Evolutionary conservation across 371 early-diverging fungal genomes (phyloP).

Genomic region (Mortierella sp.): DNA sequence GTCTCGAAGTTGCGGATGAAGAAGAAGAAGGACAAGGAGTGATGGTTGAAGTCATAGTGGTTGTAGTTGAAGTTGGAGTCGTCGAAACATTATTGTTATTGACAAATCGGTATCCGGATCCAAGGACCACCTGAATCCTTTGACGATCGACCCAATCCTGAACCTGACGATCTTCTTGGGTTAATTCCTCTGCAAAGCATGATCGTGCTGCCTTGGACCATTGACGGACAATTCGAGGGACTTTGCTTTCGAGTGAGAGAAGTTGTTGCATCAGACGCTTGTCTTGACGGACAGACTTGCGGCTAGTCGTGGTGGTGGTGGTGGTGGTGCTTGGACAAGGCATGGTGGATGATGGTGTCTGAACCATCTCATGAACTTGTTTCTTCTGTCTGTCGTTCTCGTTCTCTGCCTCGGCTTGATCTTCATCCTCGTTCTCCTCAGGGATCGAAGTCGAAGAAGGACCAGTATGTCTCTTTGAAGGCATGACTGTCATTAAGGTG

Average conservation of each 20-base stretch:
- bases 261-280: conserved; percentile 49
- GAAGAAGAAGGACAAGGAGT: not conserved
- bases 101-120: conserved; percentile 15
- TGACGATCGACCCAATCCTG: conserved; percentile 50
- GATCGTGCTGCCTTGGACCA: conserved; percentile 39
- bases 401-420: not conserved
- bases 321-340: not conserved
- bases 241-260: conserved; percentile 47
- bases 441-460: conserved; percentile 34
- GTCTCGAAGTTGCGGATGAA: not conserved
- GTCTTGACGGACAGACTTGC: conserved; percentile 17
- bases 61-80: not conserved
- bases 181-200: conserved; percentile 43
- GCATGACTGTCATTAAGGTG: too few species aligned
- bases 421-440: conserved; percentile 39
- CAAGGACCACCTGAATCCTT: conserved; percentile 41
- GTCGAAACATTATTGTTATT: not conserved
- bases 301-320: not conserved
- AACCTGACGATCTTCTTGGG: conserved; percentile 33
- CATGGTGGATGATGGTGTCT: not conserved
- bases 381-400: not conserved
- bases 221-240: conserved; percentile 41
- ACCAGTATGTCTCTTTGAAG: too few species aligned
- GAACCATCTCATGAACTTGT: not conserved
- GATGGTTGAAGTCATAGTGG: not conserved